Evolutionary conservation across 768 basidiomycete species (phyloP).

Genomic region (Auricularia sp.): DNA sequence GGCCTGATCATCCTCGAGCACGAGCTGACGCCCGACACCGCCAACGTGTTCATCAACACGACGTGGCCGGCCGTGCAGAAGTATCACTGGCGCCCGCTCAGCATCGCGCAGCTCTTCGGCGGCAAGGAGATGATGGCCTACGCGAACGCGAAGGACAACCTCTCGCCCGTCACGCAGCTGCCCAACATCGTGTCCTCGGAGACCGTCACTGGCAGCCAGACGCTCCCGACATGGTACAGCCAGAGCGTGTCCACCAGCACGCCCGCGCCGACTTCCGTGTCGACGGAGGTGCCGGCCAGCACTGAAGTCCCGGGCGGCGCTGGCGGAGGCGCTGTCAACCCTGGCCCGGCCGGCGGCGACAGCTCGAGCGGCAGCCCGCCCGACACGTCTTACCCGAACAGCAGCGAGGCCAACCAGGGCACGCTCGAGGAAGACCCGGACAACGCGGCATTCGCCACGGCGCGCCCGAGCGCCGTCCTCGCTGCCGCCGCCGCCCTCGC

Average conservation of each 20-base stretch:
- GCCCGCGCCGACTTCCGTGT: neutral
- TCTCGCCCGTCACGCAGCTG: neutral
- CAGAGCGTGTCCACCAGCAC: neutral
- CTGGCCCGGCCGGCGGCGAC: neutral
- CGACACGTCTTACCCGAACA: neutral
- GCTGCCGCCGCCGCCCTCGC: neutral
- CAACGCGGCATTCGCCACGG: neutral
- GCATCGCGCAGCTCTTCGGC: slow-evolving; percentile 33
- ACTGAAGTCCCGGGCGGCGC: slow-evolving; percentile 14
- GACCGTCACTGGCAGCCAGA: neutral
- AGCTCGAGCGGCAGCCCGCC: neutral
- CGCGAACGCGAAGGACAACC: slow-evolving; percentile 19
- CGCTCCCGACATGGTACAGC: slow-evolving; percentile 1
- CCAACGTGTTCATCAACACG: slow-evolving; percentile 55
- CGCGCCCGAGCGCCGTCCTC: neutral
- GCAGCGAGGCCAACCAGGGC: neutral
- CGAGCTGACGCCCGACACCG: slow-evolving; percentile 53
- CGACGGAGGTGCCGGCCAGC: neutral
- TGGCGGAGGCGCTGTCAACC: neutral
- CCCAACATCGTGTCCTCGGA: neutral
- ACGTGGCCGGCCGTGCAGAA: slow-evolving; percentile 48
- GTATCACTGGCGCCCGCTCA: slow-evolving; percentile 63
- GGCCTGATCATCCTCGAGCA: slow-evolving; percentile 83
- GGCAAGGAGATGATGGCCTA: slow-evolving; percentile 3
- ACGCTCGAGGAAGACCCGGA: neutral